Conservation (phyloP, 2,329 filamentous ascomycete genomes). For the Cytospora mali region DNA sequence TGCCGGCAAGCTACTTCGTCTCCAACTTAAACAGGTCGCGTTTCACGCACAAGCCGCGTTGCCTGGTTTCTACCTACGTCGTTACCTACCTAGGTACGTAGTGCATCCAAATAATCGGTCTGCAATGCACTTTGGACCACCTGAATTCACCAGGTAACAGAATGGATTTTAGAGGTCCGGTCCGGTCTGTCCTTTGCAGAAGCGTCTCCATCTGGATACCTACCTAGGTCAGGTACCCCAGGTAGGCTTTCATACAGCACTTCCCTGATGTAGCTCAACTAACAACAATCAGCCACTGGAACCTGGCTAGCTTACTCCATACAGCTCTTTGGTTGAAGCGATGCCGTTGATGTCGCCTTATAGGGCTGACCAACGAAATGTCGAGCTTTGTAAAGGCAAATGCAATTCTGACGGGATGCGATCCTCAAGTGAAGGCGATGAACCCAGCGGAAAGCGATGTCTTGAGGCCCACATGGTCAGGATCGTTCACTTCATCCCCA, state of each 20-base stretch:
- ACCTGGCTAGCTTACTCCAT: background rate
- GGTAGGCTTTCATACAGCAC: too few species aligned
- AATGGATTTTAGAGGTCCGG: background rate
- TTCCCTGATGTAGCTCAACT: too few species aligned
- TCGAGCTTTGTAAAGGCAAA: background rate
- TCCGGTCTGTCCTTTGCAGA: background rate
- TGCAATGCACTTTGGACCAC: background rate
- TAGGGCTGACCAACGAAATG: background rate
- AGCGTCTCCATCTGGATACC: background rate
- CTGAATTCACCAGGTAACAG: background rate
- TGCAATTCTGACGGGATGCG: background rate
- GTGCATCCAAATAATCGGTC: background rate
- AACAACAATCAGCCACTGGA: too few species aligned
- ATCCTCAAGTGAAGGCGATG: background rate
- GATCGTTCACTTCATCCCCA: too few species aligned
- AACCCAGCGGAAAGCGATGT: background rate
- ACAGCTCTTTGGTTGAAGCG: too few species aligned
- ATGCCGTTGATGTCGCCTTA: background rate
- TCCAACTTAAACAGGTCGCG: background rate
- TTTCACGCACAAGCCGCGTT: constrained; percentile 16
- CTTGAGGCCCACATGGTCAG: too few species aligned
- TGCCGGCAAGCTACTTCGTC: background rate
- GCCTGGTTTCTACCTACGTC: background rate
- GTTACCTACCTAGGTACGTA: background rate
- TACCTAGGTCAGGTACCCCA: background rate